phyloP scores from a whole-genome alignment of 805 yeast species.

The Groenewaldozyma tartarivorans region DNA sequence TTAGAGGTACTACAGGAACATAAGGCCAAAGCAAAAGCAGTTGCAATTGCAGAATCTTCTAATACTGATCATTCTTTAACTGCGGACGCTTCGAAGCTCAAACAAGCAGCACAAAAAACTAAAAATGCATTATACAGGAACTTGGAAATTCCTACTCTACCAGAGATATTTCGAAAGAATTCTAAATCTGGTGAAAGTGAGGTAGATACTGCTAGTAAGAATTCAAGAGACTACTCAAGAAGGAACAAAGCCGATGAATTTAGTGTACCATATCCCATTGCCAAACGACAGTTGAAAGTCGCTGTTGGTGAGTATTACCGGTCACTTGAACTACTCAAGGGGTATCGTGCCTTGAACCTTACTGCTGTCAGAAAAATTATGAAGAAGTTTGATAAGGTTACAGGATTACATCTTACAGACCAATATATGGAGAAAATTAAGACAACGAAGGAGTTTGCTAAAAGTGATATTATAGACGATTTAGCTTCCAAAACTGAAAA shows the following conservation, averaged over 20 bases:
- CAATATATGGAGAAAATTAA: conserved; percentile 52
- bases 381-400: conserved; percentile 81
- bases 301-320: conserved; percentile 69
- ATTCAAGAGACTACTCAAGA: conserved; percentile 30
- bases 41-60: background rate
- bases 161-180: conserved; percentile 4
- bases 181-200: conserved; percentile 2
- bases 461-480: conserved; percentile 59
- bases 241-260: conserved; percentile 17
- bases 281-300: conserved; percentile 55
- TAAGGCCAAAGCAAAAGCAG: background rate
- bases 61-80: background rate
- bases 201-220: conserved; percentile 14
- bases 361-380: conserved; percentile 85
- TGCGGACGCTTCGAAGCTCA: conserved; percentile 2
- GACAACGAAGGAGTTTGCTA: conserved; percentile 41
- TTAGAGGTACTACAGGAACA: conserved; percentile 27
- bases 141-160: conserved; percentile 17
- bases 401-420: conserved; percentile 35
- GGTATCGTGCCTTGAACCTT: conserved; percentile 66
- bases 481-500: conserved; percentile 57
- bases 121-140: conserved; percentile 5
- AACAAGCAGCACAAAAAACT: conserved; percentile 9
- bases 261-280: conserved; percentile 48
- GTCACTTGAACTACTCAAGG: conserved; percentile 56